Evolutionary conservation across 345 rosid genomes (phyloP), one percentile per base, ranked within the genome.

Genomic region (Syzygium oleosum): DNA sequence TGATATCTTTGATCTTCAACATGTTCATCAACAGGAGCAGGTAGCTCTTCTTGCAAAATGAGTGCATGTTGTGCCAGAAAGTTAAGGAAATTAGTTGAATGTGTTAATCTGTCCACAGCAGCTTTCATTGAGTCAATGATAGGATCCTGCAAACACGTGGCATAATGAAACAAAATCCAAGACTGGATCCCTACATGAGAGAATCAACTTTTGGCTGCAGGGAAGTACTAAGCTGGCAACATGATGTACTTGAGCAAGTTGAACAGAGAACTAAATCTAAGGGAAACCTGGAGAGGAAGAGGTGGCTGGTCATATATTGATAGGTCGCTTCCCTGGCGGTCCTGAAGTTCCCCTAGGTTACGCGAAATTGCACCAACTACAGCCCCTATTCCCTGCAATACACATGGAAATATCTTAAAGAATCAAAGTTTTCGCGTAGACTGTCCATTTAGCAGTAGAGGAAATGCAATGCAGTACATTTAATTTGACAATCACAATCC

Each of bases 351-450:
- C 87, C 97, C 99, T 86, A 98, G 98, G 93, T 98, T 98, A 55
- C 99, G 98, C 54, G 99, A 98, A 87, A 98, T 89, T 27, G 99
- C 99, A 77, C 99, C 99, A 89, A 94, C 96, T 92, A 98, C 99
- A 86, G 99, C 99, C 84, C 99, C 99, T 59, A 98, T 89, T 46
- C 99, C 99, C 99, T 98, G 91, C 84, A 92, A 84, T 85, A 63
- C 68, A 78, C 46, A 19, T 51, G 41, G 12, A 65, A 41, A 84
- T 61, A 85, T 58, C 88, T 84, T 52, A 84, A 2, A 29, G 59
- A 84, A 52, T 84, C 63, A 49, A 84, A 84, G 63, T 12, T 49
- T 22, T 34, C 0, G 23, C 25, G 10, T 38, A 73, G 25, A 73
- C 49, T 38, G 41, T 73, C 80, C 49, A 73, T 38, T 73, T 34